These are phyloP conservation scores for Alternaria angustiovoidea DNA, from an alignment of 2,329 filamentous ascomycete genomes.

Conservation along the genomic window DNA sequence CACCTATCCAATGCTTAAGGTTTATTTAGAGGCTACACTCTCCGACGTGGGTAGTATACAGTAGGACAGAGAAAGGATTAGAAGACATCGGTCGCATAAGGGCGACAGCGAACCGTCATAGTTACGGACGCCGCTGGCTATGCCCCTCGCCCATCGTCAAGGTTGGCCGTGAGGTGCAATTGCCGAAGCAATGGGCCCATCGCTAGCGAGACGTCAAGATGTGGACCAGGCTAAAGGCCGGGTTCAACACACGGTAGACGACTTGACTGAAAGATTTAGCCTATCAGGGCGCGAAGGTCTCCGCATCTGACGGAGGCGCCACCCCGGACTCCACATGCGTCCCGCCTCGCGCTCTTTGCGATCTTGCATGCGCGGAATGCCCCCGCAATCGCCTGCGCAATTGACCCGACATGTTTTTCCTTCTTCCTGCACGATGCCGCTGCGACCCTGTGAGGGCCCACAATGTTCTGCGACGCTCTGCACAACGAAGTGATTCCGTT, in stretches of 20 bases:
- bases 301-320: slow-evolving; percentile 25
- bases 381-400: slow-evolving; percentile 8
- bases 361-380: slow-evolving; percentile 13
- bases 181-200: slow-evolving; percentile 20
- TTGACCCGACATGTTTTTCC: background rate
- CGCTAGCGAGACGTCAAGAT: slow-evolving; percentile 6
- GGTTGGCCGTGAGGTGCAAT: slow-evolving; percentile 15
- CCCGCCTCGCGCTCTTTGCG: slow-evolving; percentile 29
- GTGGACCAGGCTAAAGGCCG: slow-evolving; percentile 6
- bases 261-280: slow-evolving; percentile 8
- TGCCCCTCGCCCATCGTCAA: slow-evolving; percentile 1
- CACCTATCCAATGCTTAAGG: slow-evolving; percentile 14
- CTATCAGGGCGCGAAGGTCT: slow-evolving; percentile 25
- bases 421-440: background rate
- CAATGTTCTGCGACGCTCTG: background rate
- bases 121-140: slow-evolving; percentile 3
- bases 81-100: slow-evolving; percentile 2
- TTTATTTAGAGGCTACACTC: slow-evolving; percentile 15
- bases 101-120: slow-evolving; percentile 8
- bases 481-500: slow-evolving; percentile 2
- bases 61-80: slow-evolving; percentile 10
- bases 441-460: background rate
- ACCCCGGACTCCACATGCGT: slow-evolving; percentile 31
- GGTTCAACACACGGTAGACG: slow-evolving; percentile 13
- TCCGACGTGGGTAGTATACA: slow-evolving; percentile 22